Evolutionary conservation across 75 land plant genomes (phyloP).

Genomic region (Isoetes taiwanensis): DNA sequence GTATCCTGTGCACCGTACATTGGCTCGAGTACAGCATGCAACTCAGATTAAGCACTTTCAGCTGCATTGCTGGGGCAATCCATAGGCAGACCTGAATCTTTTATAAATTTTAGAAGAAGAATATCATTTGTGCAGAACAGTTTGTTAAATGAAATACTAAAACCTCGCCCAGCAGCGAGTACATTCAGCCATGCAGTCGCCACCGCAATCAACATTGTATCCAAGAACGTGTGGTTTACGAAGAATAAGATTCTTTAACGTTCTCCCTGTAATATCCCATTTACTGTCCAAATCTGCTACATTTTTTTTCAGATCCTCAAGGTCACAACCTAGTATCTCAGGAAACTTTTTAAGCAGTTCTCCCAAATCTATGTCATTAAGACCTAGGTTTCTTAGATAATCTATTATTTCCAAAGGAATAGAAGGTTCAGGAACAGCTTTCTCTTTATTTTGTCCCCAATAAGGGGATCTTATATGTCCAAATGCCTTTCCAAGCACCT

Average conservation of each 20-base stretch:
- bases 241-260: slow-evolving; percentile 51
- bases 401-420: slow-evolving; percentile 31
- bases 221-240: slow-evolving; percentile 88
- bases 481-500: slow-evolving; percentile 63
- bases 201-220: slow-evolving; percentile 87
- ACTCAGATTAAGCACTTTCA: no score
- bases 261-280: slow-evolving; percentile 82
- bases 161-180: slow-evolving; percentile 96
- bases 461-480: slow-evolving; percentile 72
- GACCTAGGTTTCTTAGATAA: slow-evolving; percentile 44
- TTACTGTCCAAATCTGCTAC: slow-evolving; percentile 44
- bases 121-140: no score
- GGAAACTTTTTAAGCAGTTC: slow-evolving; percentile 82
- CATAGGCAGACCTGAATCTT: no score
- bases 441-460: slow-evolving; percentile 69
- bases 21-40: no score
- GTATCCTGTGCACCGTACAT: no score
- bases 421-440: slow-evolving; percentile 38
- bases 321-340: slow-evolving; percentile 68
- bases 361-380: slow-evolving; percentile 49
- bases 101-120: no score
- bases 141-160: no score
- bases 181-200: slow-evolving; percentile 86
- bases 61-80: no score
- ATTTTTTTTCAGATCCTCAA: slow-evolving; percentile 51